phyloP scores from a whole-genome alignment of 1,284 basidiomycete genomes.

The Rhodotorula sp. region DNA sequence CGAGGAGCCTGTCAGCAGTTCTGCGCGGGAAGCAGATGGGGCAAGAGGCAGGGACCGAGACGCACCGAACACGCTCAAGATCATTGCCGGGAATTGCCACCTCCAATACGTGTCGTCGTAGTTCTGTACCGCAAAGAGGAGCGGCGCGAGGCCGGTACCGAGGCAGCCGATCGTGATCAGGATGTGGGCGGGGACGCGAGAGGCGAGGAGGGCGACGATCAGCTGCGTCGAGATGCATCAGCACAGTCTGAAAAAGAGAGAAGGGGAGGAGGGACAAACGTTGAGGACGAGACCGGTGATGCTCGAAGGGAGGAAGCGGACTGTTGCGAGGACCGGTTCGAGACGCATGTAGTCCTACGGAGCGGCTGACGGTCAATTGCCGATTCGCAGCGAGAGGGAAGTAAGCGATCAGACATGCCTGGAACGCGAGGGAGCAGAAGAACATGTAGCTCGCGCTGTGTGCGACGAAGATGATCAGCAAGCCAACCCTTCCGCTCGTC shows the following conservation, averaged over 20 bases:
- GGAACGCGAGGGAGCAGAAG: constrained; percentile 9
- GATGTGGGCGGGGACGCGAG: constrained; percentile 43
- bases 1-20: too few species aligned
- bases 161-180: constrained; percentile 47
- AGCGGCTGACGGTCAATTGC: not conserved
- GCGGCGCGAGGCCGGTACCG: constrained; percentile 62
- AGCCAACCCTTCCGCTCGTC: too few species aligned
- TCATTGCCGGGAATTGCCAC: constrained; percentile 72
- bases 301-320: constrained; percentile 73
- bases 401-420: not conserved
- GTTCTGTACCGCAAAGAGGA: constrained; percentile 71
- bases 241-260: constrained; percentile 12
- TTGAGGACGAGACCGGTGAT: constrained; percentile 47
- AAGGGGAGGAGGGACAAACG: constrained; percentile 19
- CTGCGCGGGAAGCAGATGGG: not conserved
- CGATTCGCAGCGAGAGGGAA: not conserved
- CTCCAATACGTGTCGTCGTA: constrained; percentile 69
- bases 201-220: constrained; percentile 37
- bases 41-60: constrained; percentile 1
- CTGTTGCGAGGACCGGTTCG: constrained; percentile 65
- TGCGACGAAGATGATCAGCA: not conserved
- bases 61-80: constrained; percentile 6
- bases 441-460: constrained; percentile 15
- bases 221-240: not conserved
- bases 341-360: constrained; percentile 46